Percentiles rank a stretch among this genome's conserved stretches.
Evolutionary conservation across 1,139 yeast genomes (phyloP).

Genomic region (Taphrina deformans): DNA sequence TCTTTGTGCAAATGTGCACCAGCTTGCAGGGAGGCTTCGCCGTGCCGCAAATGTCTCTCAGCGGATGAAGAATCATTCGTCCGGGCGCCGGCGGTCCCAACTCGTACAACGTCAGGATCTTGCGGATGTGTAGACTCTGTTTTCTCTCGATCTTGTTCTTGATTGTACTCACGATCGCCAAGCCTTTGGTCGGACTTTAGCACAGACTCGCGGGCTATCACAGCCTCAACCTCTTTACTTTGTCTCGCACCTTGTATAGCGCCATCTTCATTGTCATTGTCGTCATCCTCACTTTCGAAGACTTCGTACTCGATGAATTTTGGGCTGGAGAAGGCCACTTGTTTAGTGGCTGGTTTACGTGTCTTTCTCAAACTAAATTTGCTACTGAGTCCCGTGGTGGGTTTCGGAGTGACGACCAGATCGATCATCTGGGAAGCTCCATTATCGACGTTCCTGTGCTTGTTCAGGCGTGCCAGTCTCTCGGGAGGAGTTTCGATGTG

Average conservation of each 20-base stretch:
- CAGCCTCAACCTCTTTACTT: background rate
- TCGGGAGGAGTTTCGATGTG: constrained; percentile 89
- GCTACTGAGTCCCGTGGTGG: constrained; percentile 1
- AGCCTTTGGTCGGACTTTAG: background rate
- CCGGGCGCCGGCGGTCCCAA: background rate
- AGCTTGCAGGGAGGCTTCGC: background rate
- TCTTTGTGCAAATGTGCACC: background rate
- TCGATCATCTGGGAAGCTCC: constrained; percentile 48
- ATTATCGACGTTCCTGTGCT: constrained; percentile 84
- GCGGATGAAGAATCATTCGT: background rate
- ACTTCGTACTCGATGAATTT: constrained; percentile 32
- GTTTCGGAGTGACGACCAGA: background rate
- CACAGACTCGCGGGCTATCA: background rate
- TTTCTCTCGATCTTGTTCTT: background rate
- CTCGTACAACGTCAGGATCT: background rate
- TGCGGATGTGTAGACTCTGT: background rate
- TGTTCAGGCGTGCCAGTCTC: constrained; percentile 83
- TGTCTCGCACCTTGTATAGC: background rate
- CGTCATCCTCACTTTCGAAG: constrained; percentile 16
- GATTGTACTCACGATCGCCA: background rate
- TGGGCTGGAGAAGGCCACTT: constrained; percentile 25
- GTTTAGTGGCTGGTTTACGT: constrained; percentile 12
- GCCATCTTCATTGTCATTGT: background rate
- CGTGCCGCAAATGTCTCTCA: background rate
- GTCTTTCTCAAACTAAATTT: constrained; percentile 11